phyloP scores from a whole-genome alignment of 768 basidiomycete genomes.

The Amanita exitialis region DNA sequence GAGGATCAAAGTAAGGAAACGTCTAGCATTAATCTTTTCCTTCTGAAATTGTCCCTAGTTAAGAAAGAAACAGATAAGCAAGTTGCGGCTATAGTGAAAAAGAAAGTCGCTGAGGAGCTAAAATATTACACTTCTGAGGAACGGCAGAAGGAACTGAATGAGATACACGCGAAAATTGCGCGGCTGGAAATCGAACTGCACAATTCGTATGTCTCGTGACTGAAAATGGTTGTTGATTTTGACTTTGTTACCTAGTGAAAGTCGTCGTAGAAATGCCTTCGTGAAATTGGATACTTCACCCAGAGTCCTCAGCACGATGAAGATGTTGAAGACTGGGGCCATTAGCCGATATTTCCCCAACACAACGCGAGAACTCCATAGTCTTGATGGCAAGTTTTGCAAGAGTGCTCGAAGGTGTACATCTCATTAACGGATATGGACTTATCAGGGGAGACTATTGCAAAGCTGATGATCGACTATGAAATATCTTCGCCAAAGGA shows the following conservation, averaged over 20 bases:
- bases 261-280: slow-evolving; percentile 40
- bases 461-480: slow-evolving; percentile 28
- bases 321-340: slow-evolving; percentile 30
- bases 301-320: slow-evolving; percentile 35
- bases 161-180: slow-evolving; percentile 35
- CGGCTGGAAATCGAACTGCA: slow-evolving; percentile 36
- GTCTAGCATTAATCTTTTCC: background rate
- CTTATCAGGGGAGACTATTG: slow-evolving; percentile 20
- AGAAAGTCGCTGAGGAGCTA: slow-evolving; percentile 39
- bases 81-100: slow-evolving; percentile 39
- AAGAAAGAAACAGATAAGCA: slow-evolving; percentile 35
- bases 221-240: background rate
- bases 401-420: background rate
- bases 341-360: slow-evolving; percentile 41
- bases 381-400: slow-evolving; percentile 32
- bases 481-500: slow-evolving; percentile 25
- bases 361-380: slow-evolving; percentile 40
- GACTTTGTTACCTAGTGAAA: slow-evolving; percentile 31
- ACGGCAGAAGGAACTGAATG: slow-evolving; percentile 36
- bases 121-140: slow-evolving; percentile 34
- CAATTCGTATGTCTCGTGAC: slow-evolving; percentile 39
- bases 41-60: slow-evolving; percentile 21
- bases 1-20: slow-evolving; percentile 29
- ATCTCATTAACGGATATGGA: background rate
- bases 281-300: slow-evolving; percentile 31